Evolutionary conservation across 2,329 filamentous ascomycete species (phyloP).

Genomic region (Fusarium anthophilum): DNA sequence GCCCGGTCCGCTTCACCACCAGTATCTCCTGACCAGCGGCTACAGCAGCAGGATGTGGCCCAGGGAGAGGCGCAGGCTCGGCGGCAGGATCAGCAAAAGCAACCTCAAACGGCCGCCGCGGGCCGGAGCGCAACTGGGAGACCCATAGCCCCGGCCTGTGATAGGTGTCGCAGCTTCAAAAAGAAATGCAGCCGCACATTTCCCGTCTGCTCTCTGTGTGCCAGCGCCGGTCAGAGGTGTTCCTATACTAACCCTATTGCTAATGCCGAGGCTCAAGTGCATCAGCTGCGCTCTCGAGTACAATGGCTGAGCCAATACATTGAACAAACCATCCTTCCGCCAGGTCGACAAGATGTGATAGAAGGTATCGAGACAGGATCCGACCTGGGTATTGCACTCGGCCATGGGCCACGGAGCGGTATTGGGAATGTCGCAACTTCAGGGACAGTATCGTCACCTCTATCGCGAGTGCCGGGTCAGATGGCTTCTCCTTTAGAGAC

Average conservation of each 20-base stretch:
- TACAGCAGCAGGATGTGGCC: slow-evolving; percentile 4
- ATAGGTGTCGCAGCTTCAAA: slow-evolving; percentile 56
- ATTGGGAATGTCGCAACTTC: neutral
- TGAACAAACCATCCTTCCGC: slow-evolving; percentile 45
- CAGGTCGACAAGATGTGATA: slow-evolving; percentile 38
- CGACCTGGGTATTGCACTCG: slow-evolving; percentile 38
- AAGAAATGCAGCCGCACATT: slow-evolving; percentile 57
- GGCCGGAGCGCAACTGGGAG: slow-evolving; percentile 3
- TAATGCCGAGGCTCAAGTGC: slow-evolving; percentile 46
- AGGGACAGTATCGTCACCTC: slow-evolving; percentile 19
- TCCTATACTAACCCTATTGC: slow-evolving; percentile 46
- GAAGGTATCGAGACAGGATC: slow-evolving; percentile 50
- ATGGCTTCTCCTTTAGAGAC: slow-evolving; percentile 30
- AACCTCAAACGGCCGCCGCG: neutral
- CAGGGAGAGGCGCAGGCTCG: slow-evolving; percentile 34
- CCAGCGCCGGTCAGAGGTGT: slow-evolving; percentile 51
- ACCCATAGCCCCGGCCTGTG: slow-evolving; percentile 46
- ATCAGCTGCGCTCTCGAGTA: slow-evolving; percentile 52
- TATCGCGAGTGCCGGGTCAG: slow-evolving; percentile 15
- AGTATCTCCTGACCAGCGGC: slow-evolving; percentile 26
- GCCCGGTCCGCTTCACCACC: slow-evolving; percentile 43
- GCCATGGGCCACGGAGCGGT: neutral
- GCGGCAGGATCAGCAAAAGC: slow-evolving; percentile 12
- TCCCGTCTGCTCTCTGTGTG: slow-evolving; percentile 53
- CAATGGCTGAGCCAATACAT: slow-evolving; percentile 53